Conservation (phyloP, 352 stramenopile genomes). For the Pythium brassicae region DNA sequence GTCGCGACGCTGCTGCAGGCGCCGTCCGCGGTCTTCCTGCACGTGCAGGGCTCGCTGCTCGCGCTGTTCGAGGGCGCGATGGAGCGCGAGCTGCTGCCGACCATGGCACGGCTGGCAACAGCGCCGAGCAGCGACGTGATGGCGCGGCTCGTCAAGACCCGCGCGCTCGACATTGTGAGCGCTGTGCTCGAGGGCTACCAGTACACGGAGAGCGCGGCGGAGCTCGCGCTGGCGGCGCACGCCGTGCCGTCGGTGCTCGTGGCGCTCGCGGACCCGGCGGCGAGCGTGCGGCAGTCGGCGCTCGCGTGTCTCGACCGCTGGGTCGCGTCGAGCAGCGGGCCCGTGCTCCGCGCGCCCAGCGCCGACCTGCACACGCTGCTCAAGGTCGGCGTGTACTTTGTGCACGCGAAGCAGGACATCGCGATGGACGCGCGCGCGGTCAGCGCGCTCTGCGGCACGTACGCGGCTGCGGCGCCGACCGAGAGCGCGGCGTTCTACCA, state of each 20-base stretch:
- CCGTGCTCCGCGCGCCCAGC: slow-evolving; percentile 16
- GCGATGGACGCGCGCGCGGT: slow-evolving; percentile 67
- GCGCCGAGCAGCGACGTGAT: slow-evolving; percentile 32
- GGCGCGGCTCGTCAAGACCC: slow-evolving; percentile 46
- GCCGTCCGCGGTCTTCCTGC: slow-evolving; percentile 54
- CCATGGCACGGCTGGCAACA: slow-evolving; percentile 47
- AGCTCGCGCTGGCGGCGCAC: slow-evolving; percentile 37
- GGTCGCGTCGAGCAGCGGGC: slow-evolving; percentile 25
- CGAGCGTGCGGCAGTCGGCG: slow-evolving; percentile 54
- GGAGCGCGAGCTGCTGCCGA: slow-evolving; percentile 52
- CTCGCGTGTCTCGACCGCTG: slow-evolving; percentile 57
- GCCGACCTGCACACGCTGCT: slow-evolving; percentile 28
- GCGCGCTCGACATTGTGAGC: slow-evolving; percentile 62
- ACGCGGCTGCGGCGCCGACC: slow-evolving; percentile 17
- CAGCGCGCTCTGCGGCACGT: slow-evolving; percentile 42
- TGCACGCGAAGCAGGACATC: slow-evolving; percentile 71
- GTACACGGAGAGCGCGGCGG: slow-evolving; percentile 32
- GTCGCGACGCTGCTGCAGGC: slow-evolving; percentile 62
- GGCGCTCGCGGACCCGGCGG: slow-evolving; percentile 44
- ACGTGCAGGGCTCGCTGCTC: slow-evolving; percentile 48
- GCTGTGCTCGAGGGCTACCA: slow-evolving; percentile 50
- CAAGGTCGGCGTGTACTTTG: slow-evolving; percentile 34
- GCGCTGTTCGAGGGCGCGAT: slow-evolving; percentile 49
- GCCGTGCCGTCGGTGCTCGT: slow-evolving; percentile 64
- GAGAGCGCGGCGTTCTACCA: slow-evolving; percentile 38